These are phyloP conservation scores for Acanthamoeba triangularis DNA, from an alignment of 208 protist genomes.

Conservation along the genomic window DNA sequence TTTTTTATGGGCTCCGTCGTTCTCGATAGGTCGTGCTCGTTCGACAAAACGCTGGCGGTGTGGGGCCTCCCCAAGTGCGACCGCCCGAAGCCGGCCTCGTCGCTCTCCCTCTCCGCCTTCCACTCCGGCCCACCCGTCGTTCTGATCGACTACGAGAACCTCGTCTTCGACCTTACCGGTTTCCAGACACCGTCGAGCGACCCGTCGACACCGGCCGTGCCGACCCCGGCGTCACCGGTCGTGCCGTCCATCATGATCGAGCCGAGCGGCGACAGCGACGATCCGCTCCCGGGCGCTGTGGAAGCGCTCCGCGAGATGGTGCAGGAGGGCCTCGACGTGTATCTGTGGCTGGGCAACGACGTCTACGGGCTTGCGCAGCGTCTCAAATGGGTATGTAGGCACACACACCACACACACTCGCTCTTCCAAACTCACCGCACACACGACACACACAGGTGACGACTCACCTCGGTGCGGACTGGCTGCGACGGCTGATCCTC, in stretches of 20 bases:
- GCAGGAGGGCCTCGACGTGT: slow-evolving; percentile 3
- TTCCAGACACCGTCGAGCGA: background rate
- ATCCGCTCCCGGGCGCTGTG: slow-evolving; percentile 3
- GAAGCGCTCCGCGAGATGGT: slow-evolving; percentile 35
- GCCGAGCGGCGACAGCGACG: background rate
- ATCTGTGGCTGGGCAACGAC: slow-evolving; percentile 11
- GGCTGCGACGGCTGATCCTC: background rate
- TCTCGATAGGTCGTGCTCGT: slow-evolving; percentile 41
- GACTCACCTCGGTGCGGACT: background rate
- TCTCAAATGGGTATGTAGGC: background rate
- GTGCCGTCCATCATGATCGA: slow-evolving; percentile 12
- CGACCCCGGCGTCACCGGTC: background rate
- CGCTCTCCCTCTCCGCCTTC: background rate
- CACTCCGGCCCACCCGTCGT: background rate
- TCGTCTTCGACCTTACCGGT: background rate
- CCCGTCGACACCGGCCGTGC: background rate
- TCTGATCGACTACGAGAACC: slow-evolving; percentile 23
- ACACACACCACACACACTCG: background rate
- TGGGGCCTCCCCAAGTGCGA: slow-evolving; percentile 62
- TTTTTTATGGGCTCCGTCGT: background rate
- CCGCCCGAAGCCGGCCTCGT: slow-evolving; percentile 27
- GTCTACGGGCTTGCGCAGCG: background rate
- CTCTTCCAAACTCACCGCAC: background rate
- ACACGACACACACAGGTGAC: background rate
- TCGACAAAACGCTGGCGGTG: slow-evolving; percentile 64